Evolutionary conservation across 2,329 filamentous ascomycete species (phyloP).

Genomic region (Colletotrichum lindemuthianum): DNA sequence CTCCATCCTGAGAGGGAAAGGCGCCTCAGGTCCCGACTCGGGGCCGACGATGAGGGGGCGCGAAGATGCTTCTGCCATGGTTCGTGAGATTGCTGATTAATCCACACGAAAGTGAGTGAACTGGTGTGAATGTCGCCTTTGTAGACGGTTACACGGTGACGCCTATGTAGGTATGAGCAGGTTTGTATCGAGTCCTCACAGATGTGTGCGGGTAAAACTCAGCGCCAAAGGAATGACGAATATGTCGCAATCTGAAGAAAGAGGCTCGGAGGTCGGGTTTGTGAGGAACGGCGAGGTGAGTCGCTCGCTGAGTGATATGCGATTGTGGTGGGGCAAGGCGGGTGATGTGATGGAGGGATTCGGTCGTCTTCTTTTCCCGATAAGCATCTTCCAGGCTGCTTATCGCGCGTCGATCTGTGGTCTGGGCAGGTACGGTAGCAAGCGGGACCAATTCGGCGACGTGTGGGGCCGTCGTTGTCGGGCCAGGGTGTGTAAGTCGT

Average conservation of each 20-base stretch:
- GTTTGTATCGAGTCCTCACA: no score
- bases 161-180: no score
- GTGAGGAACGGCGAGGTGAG: constrained; percentile 15
- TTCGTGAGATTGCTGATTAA: constrained; percentile 13
- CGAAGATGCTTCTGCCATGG: constrained; percentile 23
- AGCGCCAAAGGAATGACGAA: background rate
- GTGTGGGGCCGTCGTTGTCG: constrained; percentile 4
- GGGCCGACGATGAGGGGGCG: constrained; percentile 79
- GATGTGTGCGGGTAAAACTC: no score
- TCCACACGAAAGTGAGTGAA: constrained; percentile 1
- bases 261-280: background rate
- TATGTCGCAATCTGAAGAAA: background rate
- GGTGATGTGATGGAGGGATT: constrained; percentile 31
- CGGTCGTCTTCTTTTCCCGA: constrained; percentile 18
- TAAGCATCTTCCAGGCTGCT: constrained; percentile 18
- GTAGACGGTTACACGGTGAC: no score
- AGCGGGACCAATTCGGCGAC: background rate
- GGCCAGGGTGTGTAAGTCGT: no score
- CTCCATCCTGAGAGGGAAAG: constrained; percentile 85
- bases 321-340: constrained; percentile 25
- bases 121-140: background rate
- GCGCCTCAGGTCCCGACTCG: constrained; percentile 76
- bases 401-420: constrained; percentile 9
- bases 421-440: background rate
- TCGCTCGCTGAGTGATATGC: constrained; percentile 24